phyloP scores from a whole-genome alignment of 768 basidiomycete genomes.

The Trametes punicea region DNA sequence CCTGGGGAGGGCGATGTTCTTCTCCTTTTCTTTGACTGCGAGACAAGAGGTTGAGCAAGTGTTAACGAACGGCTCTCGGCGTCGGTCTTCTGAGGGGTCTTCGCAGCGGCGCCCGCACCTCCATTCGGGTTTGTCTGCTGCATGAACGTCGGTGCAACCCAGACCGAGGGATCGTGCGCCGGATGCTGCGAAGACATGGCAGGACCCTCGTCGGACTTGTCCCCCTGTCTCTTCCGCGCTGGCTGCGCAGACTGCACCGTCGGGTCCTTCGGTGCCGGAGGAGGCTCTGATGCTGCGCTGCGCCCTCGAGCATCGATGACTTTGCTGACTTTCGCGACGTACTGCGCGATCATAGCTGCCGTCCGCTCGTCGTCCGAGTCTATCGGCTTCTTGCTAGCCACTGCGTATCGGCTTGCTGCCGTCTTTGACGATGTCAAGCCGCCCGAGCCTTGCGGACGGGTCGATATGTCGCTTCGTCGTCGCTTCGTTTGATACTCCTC shows the following conservation, averaged over 20 bases:
- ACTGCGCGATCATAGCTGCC: constrained; percentile 10
- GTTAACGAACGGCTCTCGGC: too few species aligned
- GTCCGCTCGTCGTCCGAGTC: constrained; percentile 23
- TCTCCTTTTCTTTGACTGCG: too few species aligned
- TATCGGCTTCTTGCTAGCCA: neutral
- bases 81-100: too few species aligned
- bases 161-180: constrained; percentile 19
- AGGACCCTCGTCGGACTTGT: too few species aligned
- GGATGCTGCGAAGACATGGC: neutral
- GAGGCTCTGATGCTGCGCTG: neutral
- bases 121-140: neutral
- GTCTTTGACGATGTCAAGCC: neutral
- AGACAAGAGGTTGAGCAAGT: too few species aligned
- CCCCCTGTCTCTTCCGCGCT: neutral
- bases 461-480: neutral
- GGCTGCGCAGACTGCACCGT: neutral
- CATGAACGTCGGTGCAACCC: constrained; percentile 21
- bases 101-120: neutral
- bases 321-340: neutral
- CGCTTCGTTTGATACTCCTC: neutral
- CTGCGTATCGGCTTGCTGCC: neutral
- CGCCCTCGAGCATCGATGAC: neutral
- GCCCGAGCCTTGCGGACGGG: neutral
- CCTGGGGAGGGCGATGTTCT: too few species aligned
- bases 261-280: neutral